These are phyloP conservation scores for Malus sylvestris DNA, from an alignment of 306 rosid species.

Conservation along the genomic window DNA sequence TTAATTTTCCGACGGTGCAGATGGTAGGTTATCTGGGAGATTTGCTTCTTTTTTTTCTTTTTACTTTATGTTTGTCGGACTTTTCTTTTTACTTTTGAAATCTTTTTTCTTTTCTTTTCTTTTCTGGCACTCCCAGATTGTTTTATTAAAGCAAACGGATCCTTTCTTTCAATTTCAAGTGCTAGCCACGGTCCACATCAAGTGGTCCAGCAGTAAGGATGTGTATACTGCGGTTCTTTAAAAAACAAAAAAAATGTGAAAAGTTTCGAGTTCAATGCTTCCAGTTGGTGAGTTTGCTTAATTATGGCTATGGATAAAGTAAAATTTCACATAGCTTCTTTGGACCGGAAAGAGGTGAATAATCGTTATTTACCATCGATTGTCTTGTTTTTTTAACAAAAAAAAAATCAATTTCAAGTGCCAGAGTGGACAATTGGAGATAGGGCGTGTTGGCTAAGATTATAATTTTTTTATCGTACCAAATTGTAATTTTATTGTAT, in stretches of 20 bases:
- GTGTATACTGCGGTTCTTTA: fast-evolving
- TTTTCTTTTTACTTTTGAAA: not conserved
- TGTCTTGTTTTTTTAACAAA: too few relatives aligned
- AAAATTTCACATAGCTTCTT: too few relatives aligned
- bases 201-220: fast-evolving
- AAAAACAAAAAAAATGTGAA: too few relatives aligned
- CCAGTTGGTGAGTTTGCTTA: fast-evolving
- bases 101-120: not conserved
- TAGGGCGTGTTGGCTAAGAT: not conserved
- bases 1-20: not conserved
- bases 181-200: too few relatives aligned
- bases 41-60: not conserved
- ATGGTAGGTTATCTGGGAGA: not conserved
- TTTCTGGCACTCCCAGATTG: not conserved
- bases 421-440: not conserved
- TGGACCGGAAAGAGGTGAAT: fast-evolving
- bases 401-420: not conserved
- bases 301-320: fast-evolving
- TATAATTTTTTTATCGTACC: too few relatives aligned
- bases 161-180: not conserved
- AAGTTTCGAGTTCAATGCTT: fast-evolving
- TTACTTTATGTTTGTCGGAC: not conserved
- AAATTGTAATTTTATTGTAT: too few relatives aligned
- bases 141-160: not conserved
- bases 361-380: fast-evolving